Conservation (phyloP, 208 protist species). For the Wallacemonas sp. region DNA sequence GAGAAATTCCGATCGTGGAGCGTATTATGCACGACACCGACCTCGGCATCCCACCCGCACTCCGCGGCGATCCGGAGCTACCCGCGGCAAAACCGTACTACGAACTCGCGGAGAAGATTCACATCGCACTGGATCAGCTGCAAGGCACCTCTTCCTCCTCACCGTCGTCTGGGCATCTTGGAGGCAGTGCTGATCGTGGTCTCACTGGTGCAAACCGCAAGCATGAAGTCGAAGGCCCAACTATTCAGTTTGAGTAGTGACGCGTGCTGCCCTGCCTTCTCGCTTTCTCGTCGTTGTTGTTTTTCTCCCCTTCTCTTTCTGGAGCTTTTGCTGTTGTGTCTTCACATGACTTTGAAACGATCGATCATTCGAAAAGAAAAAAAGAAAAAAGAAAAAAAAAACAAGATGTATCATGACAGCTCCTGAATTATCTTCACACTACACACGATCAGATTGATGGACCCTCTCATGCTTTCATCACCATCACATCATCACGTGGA, state of each 20-base stretch:
- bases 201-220: background rate
- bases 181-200: background rate
- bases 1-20: constrained; percentile 91
- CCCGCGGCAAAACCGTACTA: constrained; percentile 84
- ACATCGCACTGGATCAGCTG: constrained; percentile 25
- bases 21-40: constrained; percentile 93
- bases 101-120: constrained; percentile 59
- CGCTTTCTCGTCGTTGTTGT: too few species aligned
- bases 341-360: too few species aligned
- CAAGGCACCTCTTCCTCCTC: background rate
- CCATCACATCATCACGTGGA: background rate
- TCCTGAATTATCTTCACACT: too few species aligned
- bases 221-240: constrained; percentile 26
- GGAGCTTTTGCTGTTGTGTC: too few species aligned
- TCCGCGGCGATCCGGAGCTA: constrained; percentile 69
- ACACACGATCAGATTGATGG: too few species aligned
- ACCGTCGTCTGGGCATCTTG: background rate
- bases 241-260: constrained; percentile 57
- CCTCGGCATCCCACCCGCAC: constrained; percentile 87
- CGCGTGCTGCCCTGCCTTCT: too few species aligned
- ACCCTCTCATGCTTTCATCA: background rate
- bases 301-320: too few species aligned
- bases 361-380: too few species aligned
- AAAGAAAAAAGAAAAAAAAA: too few species aligned
- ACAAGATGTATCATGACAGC: too few species aligned